Evolutionary conservation across 2,329 filamentous ascomycete genomes (phyloP), one percentile per base, ranked within the genome.

Genomic region (Nemania diffusa): DNA sequence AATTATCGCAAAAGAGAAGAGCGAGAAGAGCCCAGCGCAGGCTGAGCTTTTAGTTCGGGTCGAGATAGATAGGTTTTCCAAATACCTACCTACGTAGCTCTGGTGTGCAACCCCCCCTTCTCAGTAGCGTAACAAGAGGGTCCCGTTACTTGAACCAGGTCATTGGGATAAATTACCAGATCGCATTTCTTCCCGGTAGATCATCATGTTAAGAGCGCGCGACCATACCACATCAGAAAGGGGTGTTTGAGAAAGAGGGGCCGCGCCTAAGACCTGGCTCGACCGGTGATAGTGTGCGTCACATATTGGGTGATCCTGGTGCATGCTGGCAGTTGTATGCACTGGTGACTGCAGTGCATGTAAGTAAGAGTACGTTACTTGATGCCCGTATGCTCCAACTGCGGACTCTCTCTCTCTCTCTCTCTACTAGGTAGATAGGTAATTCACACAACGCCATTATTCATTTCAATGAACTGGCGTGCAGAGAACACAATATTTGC

Each of bases 101-200:
- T 57, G 27, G 15, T 17, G 61, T 37, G 61, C 44, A 44, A 44
- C 51, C 13, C 44, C 53, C 17, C 51, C 37, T 40, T 6, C 34
- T 40, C 11, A n/a, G n/a, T 60, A 34, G 60, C 55, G 56, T 55
- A 60, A 57, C 65, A 51, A 26, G 48, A 34, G 37, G 29, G 60
- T 40, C 24, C 46, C 27, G 55, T 46, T 27, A 58, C 46, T 65
- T n/a, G 62, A 65, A 68, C 65, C 65, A 68, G 62, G 65, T 65
- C 52, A 55, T 32, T 65, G 66, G 66, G 62, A 68, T 53, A 57
- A 26, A 58, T 40, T 52, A 58, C 65, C 57, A 62, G 52, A 65
- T 65, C 61, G 29, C 44, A 55, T 61, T 64, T 61, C n/a, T 32
- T 29, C 42, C 62, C 62, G 62, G 66, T 52, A 68, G 66, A 68